These are phyloP conservation scores for Aspergillus sp. DNA, from an alignment of 2,329 filamentous ascomycete species.

Conservation along the genomic window DNA sequence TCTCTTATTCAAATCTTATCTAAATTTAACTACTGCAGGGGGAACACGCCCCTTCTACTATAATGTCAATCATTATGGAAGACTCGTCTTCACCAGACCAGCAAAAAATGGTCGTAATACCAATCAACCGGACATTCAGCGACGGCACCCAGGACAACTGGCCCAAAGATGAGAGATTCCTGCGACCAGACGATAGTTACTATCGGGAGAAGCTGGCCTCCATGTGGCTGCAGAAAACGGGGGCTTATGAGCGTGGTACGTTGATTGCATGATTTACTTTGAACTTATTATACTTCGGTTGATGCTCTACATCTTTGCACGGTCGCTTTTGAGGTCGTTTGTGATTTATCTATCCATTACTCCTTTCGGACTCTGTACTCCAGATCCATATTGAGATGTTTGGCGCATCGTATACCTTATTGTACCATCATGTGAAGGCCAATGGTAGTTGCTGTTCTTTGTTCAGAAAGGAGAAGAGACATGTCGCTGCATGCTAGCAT, in stretches of 20 bases:
- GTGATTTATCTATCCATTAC: neutral
- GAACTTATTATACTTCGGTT: neutral
- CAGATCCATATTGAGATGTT: neutral
- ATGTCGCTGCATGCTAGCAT: neutral
- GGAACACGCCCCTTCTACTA: neutral
- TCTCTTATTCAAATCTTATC: neutral
- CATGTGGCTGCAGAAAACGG: slow-evolving; percentile 51
- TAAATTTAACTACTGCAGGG: neutral
- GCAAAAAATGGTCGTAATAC: slow-evolving; percentile 29
- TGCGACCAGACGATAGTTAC: slow-evolving; percentile 41
- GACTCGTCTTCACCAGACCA: slow-evolving; percentile 18
- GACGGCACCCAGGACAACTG: slow-evolving; percentile 43
- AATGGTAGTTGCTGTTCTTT: neutral
- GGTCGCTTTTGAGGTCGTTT: neutral
- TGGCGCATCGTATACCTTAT: neutral
- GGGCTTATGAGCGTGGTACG: slow-evolving; percentile 42
- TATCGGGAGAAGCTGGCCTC: slow-evolving; percentile 53
- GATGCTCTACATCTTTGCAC: no score
- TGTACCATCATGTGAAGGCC: neutral
- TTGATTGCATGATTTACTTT: slow-evolving; percentile 8
- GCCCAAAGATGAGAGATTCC: slow-evolving; percentile 40
- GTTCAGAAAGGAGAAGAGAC: neutral
- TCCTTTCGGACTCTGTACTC: neutral
- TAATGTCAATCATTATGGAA: slow-evolving; percentile 10
- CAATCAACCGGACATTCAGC: slow-evolving; percentile 37